These are phyloP conservation scores for Amaranthus hypochondriacus DNA, from an alignment of 148 eudicot species.

Conservation along the genomic window DNA sequence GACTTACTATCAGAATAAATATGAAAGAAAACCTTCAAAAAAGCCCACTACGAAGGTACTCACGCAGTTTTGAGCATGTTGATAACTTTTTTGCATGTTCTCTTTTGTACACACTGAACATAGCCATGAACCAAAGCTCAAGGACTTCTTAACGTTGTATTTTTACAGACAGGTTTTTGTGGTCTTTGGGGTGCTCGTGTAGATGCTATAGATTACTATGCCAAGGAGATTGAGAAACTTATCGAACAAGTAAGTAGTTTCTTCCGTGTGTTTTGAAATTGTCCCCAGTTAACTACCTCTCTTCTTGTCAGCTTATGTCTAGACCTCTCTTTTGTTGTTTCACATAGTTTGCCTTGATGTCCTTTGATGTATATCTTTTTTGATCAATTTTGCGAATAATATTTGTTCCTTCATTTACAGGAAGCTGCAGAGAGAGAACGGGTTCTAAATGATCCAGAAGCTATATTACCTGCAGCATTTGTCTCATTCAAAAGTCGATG, in stretches of 20 bases:
- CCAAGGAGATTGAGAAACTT: constrained; percentile 61
- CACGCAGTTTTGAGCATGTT: background rate
- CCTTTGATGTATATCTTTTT: background rate
- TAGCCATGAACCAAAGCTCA: background rate
- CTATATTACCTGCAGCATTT: constrained; percentile 91
- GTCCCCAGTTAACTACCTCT: background rate
- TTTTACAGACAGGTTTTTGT: constrained; percentile 89
- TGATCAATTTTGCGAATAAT: background rate
- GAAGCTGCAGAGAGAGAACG: constrained; percentile 70
- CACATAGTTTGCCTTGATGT: too few relatives aligned
- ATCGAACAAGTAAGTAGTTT: constrained; percentile 52
- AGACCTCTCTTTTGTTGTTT: too few relatives aligned
- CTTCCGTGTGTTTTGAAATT: background rate
- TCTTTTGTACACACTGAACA: too few relatives aligned
- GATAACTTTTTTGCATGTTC: too few relatives aligned
- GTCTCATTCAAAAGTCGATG: constrained; percentile 88
- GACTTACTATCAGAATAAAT: constrained; percentile 68
- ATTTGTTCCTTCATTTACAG: constrained; percentile 25
- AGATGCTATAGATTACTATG: constrained; percentile 83
- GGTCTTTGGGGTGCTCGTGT: constrained; percentile 84
- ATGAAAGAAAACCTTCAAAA: constrained; percentile 59
- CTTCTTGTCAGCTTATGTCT: background rate
- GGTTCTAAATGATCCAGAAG: constrained; percentile 64
- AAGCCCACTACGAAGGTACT: constrained; percentile 77
- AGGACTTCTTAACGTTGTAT: constrained; percentile 23